Evolutionary conservation across 2,329 filamentous ascomycete species (phyloP).

Genomic region (Diaporthe aspalathi): DNA sequence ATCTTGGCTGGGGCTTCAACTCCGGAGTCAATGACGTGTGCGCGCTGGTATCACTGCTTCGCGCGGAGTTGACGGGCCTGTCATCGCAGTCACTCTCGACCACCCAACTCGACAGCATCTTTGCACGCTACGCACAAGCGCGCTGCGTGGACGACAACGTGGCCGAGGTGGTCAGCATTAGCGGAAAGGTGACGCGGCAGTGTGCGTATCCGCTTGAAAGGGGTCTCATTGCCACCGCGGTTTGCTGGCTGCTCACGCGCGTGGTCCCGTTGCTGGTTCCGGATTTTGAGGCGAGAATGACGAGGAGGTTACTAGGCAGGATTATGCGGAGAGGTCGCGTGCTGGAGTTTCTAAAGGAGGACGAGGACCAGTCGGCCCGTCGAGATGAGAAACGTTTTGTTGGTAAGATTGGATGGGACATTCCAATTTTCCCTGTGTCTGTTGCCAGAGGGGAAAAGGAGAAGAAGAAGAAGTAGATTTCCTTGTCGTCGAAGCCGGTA

Average conservation of each 20-base stretch:
- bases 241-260: constrained; percentile 20
- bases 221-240: not conserved
- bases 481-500: not conserved
- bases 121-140: constrained; percentile 2
- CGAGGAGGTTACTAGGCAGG: not conserved
- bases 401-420: constrained; percentile 9
- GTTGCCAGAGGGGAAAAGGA: not conserved
- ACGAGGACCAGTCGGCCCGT: not conserved
- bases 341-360: not conserved
- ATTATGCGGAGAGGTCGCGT: constrained; percentile 9
- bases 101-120: not conserved
- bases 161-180: constrained; percentile 7
- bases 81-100: not conserved
- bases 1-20: constrained; percentile 50
- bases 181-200: constrained; percentile 1
- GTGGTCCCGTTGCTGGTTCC: constrained; percentile 17
- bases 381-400: not conserved
- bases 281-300: constrained; percentile 3
- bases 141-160: constrained; percentile 14
- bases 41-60: constrained; percentile 45
- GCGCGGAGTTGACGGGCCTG: constrained; percentile 14
- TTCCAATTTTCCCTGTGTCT: not conserved
- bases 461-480: not conserved
- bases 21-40: constrained; percentile 50
- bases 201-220: constrained; percentile 11